These are phyloP conservation scores for Malassezia psittaci DNA, from an alignment of 1,284 basidiomycete species.

Conservation along the genomic window DNA sequence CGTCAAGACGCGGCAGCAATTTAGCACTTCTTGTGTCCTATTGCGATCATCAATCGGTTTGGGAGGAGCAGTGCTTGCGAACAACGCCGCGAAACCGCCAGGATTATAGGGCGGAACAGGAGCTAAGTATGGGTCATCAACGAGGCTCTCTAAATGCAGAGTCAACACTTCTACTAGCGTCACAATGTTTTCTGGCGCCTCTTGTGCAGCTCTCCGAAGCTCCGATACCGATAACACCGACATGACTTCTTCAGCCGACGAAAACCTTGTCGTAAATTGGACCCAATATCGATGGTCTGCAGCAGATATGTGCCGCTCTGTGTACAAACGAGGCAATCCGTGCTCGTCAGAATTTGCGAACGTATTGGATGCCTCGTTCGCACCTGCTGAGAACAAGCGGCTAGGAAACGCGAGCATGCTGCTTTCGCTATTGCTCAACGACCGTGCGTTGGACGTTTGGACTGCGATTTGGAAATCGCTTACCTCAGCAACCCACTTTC, in stretches of 20 bases:
- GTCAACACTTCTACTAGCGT: conserved; percentile 35
- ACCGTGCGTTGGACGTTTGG: background rate
- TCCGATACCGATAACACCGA: conserved; percentile 28
- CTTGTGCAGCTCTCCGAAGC: conserved; percentile 22
- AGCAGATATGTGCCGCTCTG: conserved; percentile 30
- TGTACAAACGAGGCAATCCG: conserved; percentile 36
- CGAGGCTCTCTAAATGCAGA: conserved; percentile 37
- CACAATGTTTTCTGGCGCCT: conserved; percentile 36
- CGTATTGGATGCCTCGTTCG: conserved; percentile 1
- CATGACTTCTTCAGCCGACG: conserved; percentile 31
- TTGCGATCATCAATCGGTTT: conserved; percentile 19
- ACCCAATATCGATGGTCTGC: conserved; percentile 37
- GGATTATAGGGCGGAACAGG: conserved; percentile 18
- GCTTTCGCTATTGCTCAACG: background rate
- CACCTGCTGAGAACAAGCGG: conserved; percentile 8
- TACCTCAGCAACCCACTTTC: background rate
- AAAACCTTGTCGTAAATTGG: conserved; percentile 25
- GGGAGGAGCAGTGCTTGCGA: conserved; percentile 15
- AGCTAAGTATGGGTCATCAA: conserved; percentile 32
- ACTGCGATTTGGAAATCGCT: background rate
- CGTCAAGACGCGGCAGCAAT: conserved; percentile 37
- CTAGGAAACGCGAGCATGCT: conserved; percentile 5
- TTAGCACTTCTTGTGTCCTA: conserved; percentile 33
- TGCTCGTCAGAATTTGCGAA: conserved; percentile 9
- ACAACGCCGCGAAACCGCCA: conserved; percentile 8